phyloP scores from a whole-genome alignment of 2,329 filamentous ascomycete genomes.

The Pezicula carpinea region DNA sequence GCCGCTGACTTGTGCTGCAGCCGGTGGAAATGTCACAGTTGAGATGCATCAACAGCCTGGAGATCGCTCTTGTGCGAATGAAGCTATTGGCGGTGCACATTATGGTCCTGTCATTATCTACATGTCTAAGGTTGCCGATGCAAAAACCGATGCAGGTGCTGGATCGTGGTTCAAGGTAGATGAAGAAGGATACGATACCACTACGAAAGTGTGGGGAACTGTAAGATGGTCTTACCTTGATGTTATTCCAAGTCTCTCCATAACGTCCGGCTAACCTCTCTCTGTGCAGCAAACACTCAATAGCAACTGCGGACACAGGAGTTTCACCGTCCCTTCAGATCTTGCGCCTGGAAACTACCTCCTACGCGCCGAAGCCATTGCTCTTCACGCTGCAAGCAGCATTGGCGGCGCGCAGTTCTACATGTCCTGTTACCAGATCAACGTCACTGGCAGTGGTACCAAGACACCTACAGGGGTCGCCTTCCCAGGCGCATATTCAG shows the following conservation, averaged over 20 bases:
- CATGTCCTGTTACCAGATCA: slow-evolving; percentile 38
- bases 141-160: slow-evolving; percentile 38
- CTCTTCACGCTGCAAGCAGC: slow-evolving; percentile 44
- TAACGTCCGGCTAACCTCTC: not conserved
- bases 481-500: slow-evolving; percentile 42
- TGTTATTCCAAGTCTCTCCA: not conserved
- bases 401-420: slow-evolving; percentile 35
- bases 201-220: slow-evolving; percentile 15
- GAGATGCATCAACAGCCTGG: slow-evolving; percentile 53
- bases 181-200: slow-evolving; percentile 16
- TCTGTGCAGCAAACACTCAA: slow-evolving; percentile 23
- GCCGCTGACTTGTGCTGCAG: slow-evolving; percentile 1
- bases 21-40: slow-evolving; percentile 44
- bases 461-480: slow-evolving; percentile 36
- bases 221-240: slow-evolving; percentile 5
- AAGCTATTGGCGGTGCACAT: slow-evolving; percentile 50
- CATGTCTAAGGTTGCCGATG: slow-evolving; percentile 44
- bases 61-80: slow-evolving; percentile 39
- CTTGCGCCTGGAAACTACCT: slow-evolving; percentile 51
- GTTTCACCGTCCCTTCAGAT: slow-evolving; percentile 45
- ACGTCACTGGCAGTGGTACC: slow-evolving; percentile 38
- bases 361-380: slow-evolving; percentile 48
- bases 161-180: slow-evolving; percentile 49
- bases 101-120: slow-evolving; percentile 50
- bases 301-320: slow-evolving; percentile 38